Base-by-base conservation (phyloP, 2,329 filamentous ascomycete genomes). In the Aspergillus alliaceus region DNA sequence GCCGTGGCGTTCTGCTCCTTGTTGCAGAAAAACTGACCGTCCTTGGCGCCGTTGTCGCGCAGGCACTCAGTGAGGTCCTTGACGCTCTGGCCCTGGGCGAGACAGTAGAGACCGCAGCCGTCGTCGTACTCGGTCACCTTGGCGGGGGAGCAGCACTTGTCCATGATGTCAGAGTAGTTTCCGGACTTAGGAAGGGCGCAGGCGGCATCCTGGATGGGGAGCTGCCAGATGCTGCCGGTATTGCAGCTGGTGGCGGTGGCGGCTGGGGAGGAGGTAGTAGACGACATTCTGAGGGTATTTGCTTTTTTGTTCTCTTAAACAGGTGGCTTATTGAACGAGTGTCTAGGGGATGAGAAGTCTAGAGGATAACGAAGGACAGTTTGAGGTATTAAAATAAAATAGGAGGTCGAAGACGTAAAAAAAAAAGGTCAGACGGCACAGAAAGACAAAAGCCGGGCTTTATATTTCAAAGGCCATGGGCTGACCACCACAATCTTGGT, bases 101-200 rank as follows among this genome's bases (percentile, higher is more conserved):
- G 76, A 63, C 81, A 83, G 78, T 82, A 83, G 58, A 82, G 63
- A 15, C 77, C 79, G 72, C 81, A 83, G 64, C 75, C 69, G 66
- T 76, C 64, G 64, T 78, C 72, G 76, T 82, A 83, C 61, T 70
- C 69, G 49, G 77, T 67, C 27, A 82, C 72, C 22, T 75, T 67
- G 52, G 80, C 77, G 9, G 71, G 61, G 11, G 73, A 70, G 65
- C 81, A 83, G 76, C 81, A 83, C 22, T 69, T 62, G 39, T 71
- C 57, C 73, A 82, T 76, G 58, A 79, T 71, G 35, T 75, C 69
- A 51, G 76, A 72, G 70, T 78, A 68, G 61, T 80, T 78, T 5
- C 69, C 67, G 59, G 67, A 69, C 57, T 69, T 69, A 25, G 74
- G 66, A 50, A 80, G 69, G 3, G 73, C 81, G 66, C 81, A 83